Evolutionary conservation across 345 rosid genomes (phyloP).

Genomic region (Aurinia saxatilis): DNA sequence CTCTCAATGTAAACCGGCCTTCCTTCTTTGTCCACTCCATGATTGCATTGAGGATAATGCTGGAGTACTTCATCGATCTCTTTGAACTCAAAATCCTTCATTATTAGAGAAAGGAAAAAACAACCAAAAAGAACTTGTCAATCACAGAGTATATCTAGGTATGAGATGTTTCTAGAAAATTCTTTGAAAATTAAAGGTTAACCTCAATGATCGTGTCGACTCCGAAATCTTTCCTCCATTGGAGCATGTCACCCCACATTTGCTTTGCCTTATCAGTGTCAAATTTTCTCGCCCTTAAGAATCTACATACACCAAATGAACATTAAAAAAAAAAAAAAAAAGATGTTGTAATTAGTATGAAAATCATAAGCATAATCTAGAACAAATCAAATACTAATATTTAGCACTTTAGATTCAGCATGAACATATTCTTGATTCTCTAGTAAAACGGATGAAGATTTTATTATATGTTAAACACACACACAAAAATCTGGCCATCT

Average conservation of each 20-base stretch:
- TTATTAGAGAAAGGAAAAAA: neutral
- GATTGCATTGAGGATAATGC: slow-evolving; percentile 89
- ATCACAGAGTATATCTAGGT: neutral
- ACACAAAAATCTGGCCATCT: too few species aligned
- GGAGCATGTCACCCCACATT: slow-evolving; percentile 98
- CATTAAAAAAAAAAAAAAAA: too few species aligned
- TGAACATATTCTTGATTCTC: too few species aligned
- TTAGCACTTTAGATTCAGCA: too few species aligned
- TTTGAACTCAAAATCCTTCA: slow-evolving; percentile 83
- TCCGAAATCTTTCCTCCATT: slow-evolving; percentile 88
- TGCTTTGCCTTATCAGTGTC: slow-evolving; percentile 89
- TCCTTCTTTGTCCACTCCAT: slow-evolving; percentile 98
- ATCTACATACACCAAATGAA: slow-evolving; percentile 35
- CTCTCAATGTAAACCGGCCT: slow-evolving; percentile 91
- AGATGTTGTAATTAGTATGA: too few species aligned
- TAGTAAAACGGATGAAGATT: too few species aligned
- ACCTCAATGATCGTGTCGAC: slow-evolving; percentile 81
- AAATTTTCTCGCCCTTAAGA: slow-evolving; percentile 85
- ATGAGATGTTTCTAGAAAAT: slow-evolving; percentile 1
- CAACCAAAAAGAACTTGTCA: neutral
- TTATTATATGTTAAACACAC: too few species aligned
- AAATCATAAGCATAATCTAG: too few species aligned
- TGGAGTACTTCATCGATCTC: slow-evolving; percentile 74
- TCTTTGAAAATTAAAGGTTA: neutral
- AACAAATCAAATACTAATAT: too few species aligned